Evolutionary conservation across 106 monocot genomes (phyloP), one percentile per base, ranked within the genome.

Genomic region (Phalaenopsis aphrodite): DNA sequence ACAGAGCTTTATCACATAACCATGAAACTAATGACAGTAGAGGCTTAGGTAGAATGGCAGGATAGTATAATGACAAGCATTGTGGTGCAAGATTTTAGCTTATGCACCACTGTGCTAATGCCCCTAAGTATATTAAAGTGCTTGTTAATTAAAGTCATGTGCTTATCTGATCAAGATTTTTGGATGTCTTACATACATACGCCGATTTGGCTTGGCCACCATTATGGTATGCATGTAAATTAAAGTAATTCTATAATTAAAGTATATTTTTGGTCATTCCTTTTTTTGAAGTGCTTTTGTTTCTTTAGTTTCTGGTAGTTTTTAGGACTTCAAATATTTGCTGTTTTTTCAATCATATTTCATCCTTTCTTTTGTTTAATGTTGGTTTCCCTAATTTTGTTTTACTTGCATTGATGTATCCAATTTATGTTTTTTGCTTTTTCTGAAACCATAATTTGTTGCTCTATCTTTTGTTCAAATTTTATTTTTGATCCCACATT

Each of bases 41-140:
- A 37, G 48, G 67, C 30, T 43, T 82, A 76, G 39, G 21, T 79
- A 14, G 80, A 72, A 5, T 30, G 78, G 10, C 72, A 90, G 61
- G 81, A 81, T 2, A 67, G 83, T 21, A 36, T 82, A 9, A 38
- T 71, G 1, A 45, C 46, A 65, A 87, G 92, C 81, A 71, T 92
- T 8, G 57, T 38, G 12, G 8, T 98, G 85, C 71, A 84, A 94
- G 79, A 8, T 92, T 41, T 73, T 98, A 64, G 94, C 97, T 0
- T 98, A 98, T 75, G 30, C 67, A 38, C 88, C 89, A 68, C 85
- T 98, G 4, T 88, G 83, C 56, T 30, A 30, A 30, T 30, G 30
- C 30, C 30, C 30, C 30, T 30, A 30, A 30, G 30, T 30, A 30
- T 30, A 30, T 30, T 30, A 30, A 30, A 30, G 30, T 30, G 30